phyloP scores from a whole-genome alignment of 2,329 filamentous ascomycete genomes.

The Ramularia collo-cygni region DNA sequence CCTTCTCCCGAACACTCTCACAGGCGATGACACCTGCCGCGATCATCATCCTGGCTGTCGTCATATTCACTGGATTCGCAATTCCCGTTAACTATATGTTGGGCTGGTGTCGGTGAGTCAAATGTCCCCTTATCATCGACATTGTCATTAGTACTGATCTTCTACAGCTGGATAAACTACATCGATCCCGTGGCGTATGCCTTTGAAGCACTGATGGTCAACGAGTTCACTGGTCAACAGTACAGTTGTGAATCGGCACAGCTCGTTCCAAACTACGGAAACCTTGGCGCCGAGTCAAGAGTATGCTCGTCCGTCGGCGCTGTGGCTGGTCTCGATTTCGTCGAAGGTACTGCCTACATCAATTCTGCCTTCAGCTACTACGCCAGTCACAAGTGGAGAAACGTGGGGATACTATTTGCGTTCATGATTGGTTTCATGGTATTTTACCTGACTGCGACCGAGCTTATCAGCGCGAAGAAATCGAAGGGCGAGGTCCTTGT shows the following conservation, averaged over 20 bases:
- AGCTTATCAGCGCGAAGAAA: conserved; percentile 43
- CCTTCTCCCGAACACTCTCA: conserved; percentile 60
- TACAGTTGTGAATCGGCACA: conserved; percentile 43
- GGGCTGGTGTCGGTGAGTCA: conserved; percentile 55
- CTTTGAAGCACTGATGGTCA: conserved; percentile 64
- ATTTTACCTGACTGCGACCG: conserved; percentile 39
- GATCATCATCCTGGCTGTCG: conserved; percentile 56
- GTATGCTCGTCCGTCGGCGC: conserved; percentile 40
- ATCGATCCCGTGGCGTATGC: conserved; percentile 72
- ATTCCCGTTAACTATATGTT: conserved; percentile 59
- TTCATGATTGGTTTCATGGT: conserved; percentile 40
- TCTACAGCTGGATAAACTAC: conserved; percentile 75
- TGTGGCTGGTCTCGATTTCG: conserved; percentile 32
- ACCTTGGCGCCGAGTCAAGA: conserved; percentile 22
- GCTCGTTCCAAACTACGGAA: conserved; percentile 41
- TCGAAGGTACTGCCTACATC: conserved; percentile 33
- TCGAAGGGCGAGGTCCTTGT: conserved; percentile 47
- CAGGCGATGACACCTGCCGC: conserved; percentile 52
- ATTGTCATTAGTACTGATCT: conserved; percentile 56
- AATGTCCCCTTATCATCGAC: conserved; percentile 32
- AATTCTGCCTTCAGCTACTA: conserved; percentile 30
- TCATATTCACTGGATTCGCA: conserved; percentile 62
- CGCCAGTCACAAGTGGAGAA: conserved; percentile 40
- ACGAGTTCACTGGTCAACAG: conserved; percentile 65
- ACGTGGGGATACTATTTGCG: conserved; percentile 41